Evolutionary conservation across 257 asterid species (phyloP), one percentile per base, ranked within the genome.

Genomic region (Salvia splendens): DNA sequence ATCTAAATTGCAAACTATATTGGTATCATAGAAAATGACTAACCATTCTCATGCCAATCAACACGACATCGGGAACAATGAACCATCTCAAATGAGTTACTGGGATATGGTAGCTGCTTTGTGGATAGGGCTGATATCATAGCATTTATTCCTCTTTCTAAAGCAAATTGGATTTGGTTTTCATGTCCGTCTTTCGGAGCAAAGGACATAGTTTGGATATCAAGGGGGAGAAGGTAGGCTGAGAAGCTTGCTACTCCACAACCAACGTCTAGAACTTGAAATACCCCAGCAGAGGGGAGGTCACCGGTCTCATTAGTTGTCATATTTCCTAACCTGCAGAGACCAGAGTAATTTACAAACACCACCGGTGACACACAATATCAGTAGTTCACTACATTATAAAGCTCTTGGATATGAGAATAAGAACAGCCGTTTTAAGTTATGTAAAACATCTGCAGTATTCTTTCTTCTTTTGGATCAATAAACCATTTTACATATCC

Each of bases 211-310:
- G 99, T 88, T 61, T 85, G 89, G 70, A 93, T 85, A 76, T 82
- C 67, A 61, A 85, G 79, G 52, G 95, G 89, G 64, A 87, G 90
- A 79, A 90, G 96, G 81, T 86, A 93, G 17, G 96, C 99, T 0
- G 97, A 93, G 84, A 93, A 93, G 83, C 99, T 93, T 77, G 99
- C 96, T 64, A 93, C 96, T 9, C 96, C 93, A 60, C 97, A 93
- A 63, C 99, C 99, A 61, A 93, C 87, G 71, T 93, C 99, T 65
- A 93, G 80, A 65, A 88, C 95, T 82, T 93, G 96, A 81, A 67
- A 83, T 69, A 88, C 83, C 60, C 95, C 95, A 32, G 87, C 92
- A 43, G 92, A 84, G 53, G 36, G 81, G 52, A 90, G 87, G 79
- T 90, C 92, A 14, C 97, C 97, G 1, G 70, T 73, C 73, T 81